Evolutionary conservation across 1,284 basidiomycete species (phyloP).

Genomic region (Moesziomyces aphidis): DNA sequence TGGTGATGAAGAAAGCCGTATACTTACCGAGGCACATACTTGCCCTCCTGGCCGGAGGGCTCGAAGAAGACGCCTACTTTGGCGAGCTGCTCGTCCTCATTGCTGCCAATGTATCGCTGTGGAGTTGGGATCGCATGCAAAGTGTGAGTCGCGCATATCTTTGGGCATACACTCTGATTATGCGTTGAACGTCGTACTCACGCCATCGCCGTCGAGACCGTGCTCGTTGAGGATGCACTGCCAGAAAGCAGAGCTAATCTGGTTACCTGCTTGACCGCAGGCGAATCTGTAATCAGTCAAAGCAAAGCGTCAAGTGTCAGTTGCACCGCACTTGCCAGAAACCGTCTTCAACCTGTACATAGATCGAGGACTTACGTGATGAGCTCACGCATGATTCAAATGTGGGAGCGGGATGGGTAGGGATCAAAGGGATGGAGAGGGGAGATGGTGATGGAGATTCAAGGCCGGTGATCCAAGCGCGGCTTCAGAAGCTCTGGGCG

Average conservation of each 20-base stretch:
- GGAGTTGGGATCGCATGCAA: too few species aligned
- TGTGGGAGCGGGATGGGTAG: neutral
- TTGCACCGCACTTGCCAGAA: neutral
- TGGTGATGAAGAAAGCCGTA: neutral
- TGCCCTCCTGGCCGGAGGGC: slow-evolving; percentile 59
- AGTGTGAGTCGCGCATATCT: too few species aligned
- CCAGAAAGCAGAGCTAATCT: slow-evolving; percentile 69
- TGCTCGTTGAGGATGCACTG: slow-evolving; percentile 66
- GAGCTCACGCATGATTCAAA: slow-evolving; percentile 40
- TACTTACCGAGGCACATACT: slow-evolving; percentile 63
- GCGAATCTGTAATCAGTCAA: slow-evolving; percentile 37
- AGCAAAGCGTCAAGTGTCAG: neutral
- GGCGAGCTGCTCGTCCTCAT: slow-evolving; percentile 57
- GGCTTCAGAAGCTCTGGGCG: neutral
- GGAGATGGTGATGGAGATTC: slow-evolving; percentile 8
- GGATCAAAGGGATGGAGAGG: neutral
- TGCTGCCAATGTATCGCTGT: slow-evolving; percentile 61
- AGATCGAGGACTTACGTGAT: slow-evolving; percentile 31
- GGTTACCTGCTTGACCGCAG: slow-evolving; percentile 75
- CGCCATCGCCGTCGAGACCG: slow-evolving; percentile 64
- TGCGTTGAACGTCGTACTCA: slow-evolving; percentile 12
- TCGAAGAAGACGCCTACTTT: slow-evolving; percentile 67
- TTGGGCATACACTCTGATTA: too few species aligned
- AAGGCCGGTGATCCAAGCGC: slow-evolving; percentile 27
- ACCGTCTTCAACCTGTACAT: too few species aligned